Conservation (phyloP, 371 early-diverging fungal species). For the Syncephalastrum sp. region DNA sequence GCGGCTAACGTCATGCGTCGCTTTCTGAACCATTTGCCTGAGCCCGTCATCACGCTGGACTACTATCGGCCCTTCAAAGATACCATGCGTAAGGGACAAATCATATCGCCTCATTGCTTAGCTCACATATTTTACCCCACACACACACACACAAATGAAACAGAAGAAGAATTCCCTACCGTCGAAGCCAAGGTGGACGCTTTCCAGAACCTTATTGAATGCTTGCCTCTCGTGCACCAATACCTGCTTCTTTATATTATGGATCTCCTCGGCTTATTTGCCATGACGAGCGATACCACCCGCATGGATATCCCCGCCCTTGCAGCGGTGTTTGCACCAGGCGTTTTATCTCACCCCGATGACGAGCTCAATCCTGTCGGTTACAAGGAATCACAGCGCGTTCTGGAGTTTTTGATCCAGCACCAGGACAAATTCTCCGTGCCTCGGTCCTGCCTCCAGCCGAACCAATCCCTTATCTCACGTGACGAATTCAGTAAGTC, state of each 20-base stretch:
- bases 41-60: constrained; percentile 56
- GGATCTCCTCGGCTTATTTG: constrained; percentile 56
- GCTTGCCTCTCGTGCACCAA: constrained; percentile 53
- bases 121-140: neutral
- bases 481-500: constrained; percentile 1
- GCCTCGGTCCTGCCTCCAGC: constrained; percentile 20
- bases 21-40: constrained; percentile 63
- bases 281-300: constrained; percentile 45
- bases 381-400: constrained; percentile 60
- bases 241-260: constrained; percentile 59
- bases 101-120: neutral
- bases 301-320: constrained; percentile 59
- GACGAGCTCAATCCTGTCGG: constrained; percentile 58
- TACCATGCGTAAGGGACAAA: constrained; percentile 40
- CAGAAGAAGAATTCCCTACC: constrained; percentile 32
- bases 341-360: constrained; percentile 55
- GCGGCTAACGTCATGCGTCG: constrained; percentile 66
- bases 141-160: neutral
- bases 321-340: constrained; percentile 66
- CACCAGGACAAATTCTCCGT: constrained; percentile 33
- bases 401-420: constrained; percentile 57
- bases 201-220: constrained; percentile 52
- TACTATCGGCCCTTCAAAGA: constrained; percentile 54
- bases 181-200: constrained; percentile 45
- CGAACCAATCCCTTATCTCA: constrained; percentile 2